Conservation (phyloP, 257 asterid species). For the Capsicum pubescens region DNA sequence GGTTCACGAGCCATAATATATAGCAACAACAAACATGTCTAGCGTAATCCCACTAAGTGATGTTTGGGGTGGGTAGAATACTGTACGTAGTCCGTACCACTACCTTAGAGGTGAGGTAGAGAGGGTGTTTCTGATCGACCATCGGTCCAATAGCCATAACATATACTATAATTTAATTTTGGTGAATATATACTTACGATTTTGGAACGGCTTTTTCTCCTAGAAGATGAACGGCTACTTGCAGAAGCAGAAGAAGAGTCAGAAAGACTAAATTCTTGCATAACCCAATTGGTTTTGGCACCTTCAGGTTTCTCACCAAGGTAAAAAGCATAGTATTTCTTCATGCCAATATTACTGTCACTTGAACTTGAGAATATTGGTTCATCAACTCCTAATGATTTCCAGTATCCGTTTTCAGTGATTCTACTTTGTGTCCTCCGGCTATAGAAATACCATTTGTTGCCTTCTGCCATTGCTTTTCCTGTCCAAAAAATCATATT, state of each 20-base stretch:
- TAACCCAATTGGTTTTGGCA: conserved; percentile 74
- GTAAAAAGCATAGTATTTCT: conserved; percentile 66
- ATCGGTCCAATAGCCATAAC: no score
- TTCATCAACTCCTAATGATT: conserved; percentile 68
- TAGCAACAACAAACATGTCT: no score
- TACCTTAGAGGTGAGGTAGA: no score
- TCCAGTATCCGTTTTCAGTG: conserved; percentile 83
- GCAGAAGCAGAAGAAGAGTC: conserved; percentile 43
- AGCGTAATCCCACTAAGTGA: no score
- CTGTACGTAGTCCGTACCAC: no score
- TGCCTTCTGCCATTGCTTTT: conserved; percentile 93
- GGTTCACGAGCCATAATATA: no score
- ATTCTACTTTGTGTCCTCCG: conserved; percentile 75
- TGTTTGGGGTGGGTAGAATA: no score
- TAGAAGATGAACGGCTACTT: conserved; percentile 53
- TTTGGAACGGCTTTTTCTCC: conserved; percentile 49
- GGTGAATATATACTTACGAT: conserved; percentile 43
- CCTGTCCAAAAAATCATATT: conserved; percentile 44
- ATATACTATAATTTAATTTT: no score
- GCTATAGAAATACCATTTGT: conserved; percentile 89
- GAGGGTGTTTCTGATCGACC: no score
- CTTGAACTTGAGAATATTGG: conserved; percentile 57
- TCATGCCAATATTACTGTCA: conserved; percentile 60
- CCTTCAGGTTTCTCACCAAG: conserved; percentile 67
- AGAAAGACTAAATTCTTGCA: conserved; percentile 80